These are phyloP conservation scores for Trichoderma endophyticum DNA, from an alignment of 2,329 filamentous ascomycete species.

Conservation along the genomic window DNA sequence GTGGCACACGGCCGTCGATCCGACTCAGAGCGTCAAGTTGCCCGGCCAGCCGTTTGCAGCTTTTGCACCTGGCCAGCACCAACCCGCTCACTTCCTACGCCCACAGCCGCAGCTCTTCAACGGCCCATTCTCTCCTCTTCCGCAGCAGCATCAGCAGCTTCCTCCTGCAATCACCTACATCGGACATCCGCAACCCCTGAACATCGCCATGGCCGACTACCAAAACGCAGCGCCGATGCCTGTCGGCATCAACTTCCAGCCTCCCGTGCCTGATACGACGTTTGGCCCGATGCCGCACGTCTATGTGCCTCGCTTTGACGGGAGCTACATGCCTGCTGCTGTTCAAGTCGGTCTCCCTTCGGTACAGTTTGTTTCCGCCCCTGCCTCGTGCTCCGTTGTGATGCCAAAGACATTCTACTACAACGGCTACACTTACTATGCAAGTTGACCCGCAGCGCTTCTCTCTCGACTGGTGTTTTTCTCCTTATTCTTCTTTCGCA, in stretches of 20 bases:
- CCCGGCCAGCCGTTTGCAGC: slow-evolving; percentile 25
- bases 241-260: slow-evolving; percentile 52
- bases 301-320: slow-evolving; percentile 54
- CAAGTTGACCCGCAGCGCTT: slow-evolving; percentile 32
- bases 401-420: slow-evolving; percentile 34
- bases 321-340: slow-evolving; percentile 27
- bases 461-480: not conserved
- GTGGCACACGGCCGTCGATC: slow-evolving; percentile 36
- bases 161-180: slow-evolving; percentile 28
- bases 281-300: slow-evolving; percentile 54
- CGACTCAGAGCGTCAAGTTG: slow-evolving; percentile 31
- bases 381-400: slow-evolving; percentile 28
- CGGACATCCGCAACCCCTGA: slow-evolving; percentile 22
- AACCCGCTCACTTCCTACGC: slow-evolving; percentile 19
- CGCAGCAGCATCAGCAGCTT: not conserved
- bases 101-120: slow-evolving; percentile 1
- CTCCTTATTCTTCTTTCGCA: not conserved
- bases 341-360: slow-evolving; percentile 34
- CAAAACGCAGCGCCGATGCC: slow-evolving; percentile 41
- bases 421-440: slow-evolving; percentile 38
- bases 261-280: slow-evolving; percentile 56
- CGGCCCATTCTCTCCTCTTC: slow-evolving; percentile 1
- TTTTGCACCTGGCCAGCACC: slow-evolving; percentile 17
- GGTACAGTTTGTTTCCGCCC: slow-evolving; percentile 29
- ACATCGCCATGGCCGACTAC: slow-evolving; percentile 39